Conservation (phyloP, 176 grass and related monocot genomes). For the Triticum monococcum region DNA sequence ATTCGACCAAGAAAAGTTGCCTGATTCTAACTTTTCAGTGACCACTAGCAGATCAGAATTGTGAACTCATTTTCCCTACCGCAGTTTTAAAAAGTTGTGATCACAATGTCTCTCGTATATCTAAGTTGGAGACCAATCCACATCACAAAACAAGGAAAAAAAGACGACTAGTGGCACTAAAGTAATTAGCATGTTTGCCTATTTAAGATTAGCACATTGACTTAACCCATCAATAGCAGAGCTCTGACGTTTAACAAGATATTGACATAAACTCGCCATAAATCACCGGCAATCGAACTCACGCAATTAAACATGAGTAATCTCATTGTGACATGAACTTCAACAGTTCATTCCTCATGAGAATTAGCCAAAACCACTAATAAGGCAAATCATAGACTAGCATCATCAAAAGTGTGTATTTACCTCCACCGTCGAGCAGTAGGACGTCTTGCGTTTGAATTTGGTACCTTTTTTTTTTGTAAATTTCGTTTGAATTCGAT, state of each 20-base stretch:
- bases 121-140: conserved; percentile 46
- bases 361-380: too few species aligned
- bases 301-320: too few species aligned
- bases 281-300: not conserved
- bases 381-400: too few species aligned
- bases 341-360: too few species aligned
- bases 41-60: not conserved
- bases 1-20: not conserved
- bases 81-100: not conserved
- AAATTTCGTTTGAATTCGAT: too few species aligned
- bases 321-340: too few species aligned
- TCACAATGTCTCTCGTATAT: not conserved
- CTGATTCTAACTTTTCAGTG: not conserved
- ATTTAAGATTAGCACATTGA: not conserved
- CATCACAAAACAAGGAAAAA: not conserved
- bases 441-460: too few species aligned
- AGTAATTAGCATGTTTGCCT: not conserved
- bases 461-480: too few species aligned
- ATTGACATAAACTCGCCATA: not conserved
- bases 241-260: not conserved
- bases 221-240: not conserved
- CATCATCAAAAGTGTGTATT: too few species aligned
- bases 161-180: not conserved
- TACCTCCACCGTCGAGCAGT: too few species aligned
- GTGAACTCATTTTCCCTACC: not conserved